phyloP scores from a whole-genome alignment of 2,329 filamentous ascomycete species.

The Talaromyces rugulosus region DNA sequence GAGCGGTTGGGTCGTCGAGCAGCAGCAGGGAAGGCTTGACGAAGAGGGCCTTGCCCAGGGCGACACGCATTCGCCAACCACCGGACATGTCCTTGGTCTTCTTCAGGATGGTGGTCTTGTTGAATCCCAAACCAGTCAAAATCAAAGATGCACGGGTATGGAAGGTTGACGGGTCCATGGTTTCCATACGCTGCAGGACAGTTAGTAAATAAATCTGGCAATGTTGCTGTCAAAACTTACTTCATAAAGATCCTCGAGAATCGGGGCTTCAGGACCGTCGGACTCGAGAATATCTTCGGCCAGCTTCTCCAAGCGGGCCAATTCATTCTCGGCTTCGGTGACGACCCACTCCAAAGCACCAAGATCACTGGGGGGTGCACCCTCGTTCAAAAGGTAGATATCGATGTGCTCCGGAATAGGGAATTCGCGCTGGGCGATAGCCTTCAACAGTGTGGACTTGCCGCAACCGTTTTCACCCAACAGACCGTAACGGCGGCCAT shows the following conservation, averaged over 20 bases:
- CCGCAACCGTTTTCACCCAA: constrained; percentile 98
- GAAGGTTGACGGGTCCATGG: constrained; percentile 98
- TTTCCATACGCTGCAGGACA: constrained; percentile 77
- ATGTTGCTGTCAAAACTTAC: constrained; percentile 49
- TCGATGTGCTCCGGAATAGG: constrained; percentile 95
- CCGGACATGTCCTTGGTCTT: constrained; percentile 99
- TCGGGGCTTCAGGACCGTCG: constrained; percentile 83
- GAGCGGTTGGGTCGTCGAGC: constrained; percentile 96
- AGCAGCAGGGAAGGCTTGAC: constrained; percentile 94
- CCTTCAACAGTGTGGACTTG: constrained; percentile 96
- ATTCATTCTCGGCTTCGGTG: constrained; percentile 85
- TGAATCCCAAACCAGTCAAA: constrained; percentile 97
- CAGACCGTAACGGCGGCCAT: constrained; percentile 87
- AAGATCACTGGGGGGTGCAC: constrained; percentile 80
- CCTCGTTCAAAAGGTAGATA: constrained; percentile 97
- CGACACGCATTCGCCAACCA: constrained; percentile 99
- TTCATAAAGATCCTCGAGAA: constrained; percentile 93
- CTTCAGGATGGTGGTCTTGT: constrained; percentile 96
- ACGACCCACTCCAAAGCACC: constrained; percentile 98
- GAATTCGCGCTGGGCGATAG: constrained; percentile 88
- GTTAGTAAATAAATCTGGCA: constrained; percentile 18
- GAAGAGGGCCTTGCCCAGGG: constrained; percentile 94
- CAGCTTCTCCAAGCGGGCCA: constrained; percentile 79
- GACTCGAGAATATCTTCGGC: constrained; percentile 89
- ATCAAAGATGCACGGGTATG: constrained; percentile 93